Evolutionary conservation across 352 stramenopile genomes (phyloP), one percentile per base, ranked within the genome.

Genomic region (Phytophthora pluvialis): DNA sequence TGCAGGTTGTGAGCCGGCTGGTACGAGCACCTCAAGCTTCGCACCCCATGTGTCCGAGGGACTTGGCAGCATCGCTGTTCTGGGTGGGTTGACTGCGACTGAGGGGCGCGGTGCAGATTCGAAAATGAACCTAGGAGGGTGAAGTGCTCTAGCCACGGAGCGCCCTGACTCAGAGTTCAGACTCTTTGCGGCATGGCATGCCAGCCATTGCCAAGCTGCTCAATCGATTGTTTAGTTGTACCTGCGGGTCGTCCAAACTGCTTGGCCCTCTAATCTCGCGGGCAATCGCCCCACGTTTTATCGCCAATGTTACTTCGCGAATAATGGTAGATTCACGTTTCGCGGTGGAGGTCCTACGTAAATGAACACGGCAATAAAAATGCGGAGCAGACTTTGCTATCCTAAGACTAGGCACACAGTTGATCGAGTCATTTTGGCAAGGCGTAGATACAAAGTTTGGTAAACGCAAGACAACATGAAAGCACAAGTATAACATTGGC

Each of bases 1-100:
- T 18, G 15, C 44, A 49, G 49, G 29, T 18, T 67, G 35, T 0
- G 47, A 46, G 2, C 25, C 18, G 7, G 36, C 32, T 11, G 56
- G 40, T 16, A 60, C 3, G 46, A 65, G 16, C 13, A 66, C 39
- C 15, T 70, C 47, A 18, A 70, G 62, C 9, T 26, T 66, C 9
- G 54, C 55, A 29, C 56, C 56, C 63, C 56, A 71, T 7, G 10
- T 43, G n/a, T 48, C 35, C 26, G 63, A 61, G 3, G 67, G 56
- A 47, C 45, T 67, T 28, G 56, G 49, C 21, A 71, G 49, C 63
- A 71, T 67, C 3, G 2, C 5, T 52, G 7, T 21, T n/a, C 2
- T 48, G 49, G 28, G n/a, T 52, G 28, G 28, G 44, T 50, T 50
- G 46, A 29, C 18, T 53, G n/a, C 8, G 25, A 13, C 12, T 64